Conservation (phyloP, 768 basidiomycete species). For the Termitomyces titanicus region DNA sequence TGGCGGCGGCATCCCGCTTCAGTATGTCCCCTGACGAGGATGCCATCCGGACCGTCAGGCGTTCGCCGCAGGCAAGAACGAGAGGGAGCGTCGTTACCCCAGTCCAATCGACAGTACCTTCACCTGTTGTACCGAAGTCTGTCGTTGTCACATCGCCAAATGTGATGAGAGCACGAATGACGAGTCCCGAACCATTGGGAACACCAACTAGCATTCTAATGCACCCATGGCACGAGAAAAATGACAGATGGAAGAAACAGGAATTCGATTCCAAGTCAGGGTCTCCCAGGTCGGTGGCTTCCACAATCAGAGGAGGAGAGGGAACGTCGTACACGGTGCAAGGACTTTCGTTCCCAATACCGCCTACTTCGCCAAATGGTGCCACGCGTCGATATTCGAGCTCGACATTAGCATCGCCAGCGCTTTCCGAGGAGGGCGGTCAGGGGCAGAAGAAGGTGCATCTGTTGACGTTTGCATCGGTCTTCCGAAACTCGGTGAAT, state of each 20-base stretch:
- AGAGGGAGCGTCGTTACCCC: neutral
- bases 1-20: neutral
- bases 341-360: constrained; percentile 9
- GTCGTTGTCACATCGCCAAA: neutral
- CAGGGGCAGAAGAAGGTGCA: constrained; percentile 1
- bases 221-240: constrained; percentile 14
- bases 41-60: neutral
- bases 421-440: constrained; percentile 1
- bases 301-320: neutral
- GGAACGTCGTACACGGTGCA: constrained; percentile 3
- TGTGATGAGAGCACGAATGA: neutral
- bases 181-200: neutral
- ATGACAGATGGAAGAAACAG: neutral
- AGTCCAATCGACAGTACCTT: too few relatives aligned
- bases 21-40: constrained; percentile 1
- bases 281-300: constrained; percentile 1
- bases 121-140: too few relatives aligned
- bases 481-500: constrained; percentile 1
- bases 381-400: constrained; percentile 7
- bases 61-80: neutral
- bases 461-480: constrained; percentile 11
- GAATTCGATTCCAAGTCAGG: neutral
- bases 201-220: constrained; percentile 10
- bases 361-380: constrained; percentile 7
- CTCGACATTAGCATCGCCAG: constrained; percentile 10